Percentiles rank a stretch among this genome's conserved stretches.
Conservation (phyloP, 352 stramenopile species). For the Phytophthora quininea region DNA sequence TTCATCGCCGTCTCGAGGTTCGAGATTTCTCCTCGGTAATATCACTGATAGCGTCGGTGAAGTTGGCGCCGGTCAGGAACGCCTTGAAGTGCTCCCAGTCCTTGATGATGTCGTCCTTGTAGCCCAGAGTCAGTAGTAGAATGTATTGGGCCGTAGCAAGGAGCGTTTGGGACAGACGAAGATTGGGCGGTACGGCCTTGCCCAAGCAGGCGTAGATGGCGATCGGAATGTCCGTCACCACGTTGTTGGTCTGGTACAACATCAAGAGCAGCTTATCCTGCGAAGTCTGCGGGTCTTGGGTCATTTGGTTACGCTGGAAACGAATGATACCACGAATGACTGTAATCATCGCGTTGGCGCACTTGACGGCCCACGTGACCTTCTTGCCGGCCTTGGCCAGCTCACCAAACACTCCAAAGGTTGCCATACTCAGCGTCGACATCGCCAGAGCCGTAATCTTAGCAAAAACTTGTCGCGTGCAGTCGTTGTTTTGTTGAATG, state of each 20-base stretch:
- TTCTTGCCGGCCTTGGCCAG: slow-evolving; percentile 39
- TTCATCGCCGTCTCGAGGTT: slow-evolving; percentile 42
- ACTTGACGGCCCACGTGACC: slow-evolving; percentile 46
- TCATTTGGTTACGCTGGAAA: slow-evolving; percentile 36
- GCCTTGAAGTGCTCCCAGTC: slow-evolving; percentile 39
- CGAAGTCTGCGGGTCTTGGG: slow-evolving; percentile 47
- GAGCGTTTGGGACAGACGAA: slow-evolving; percentile 31
- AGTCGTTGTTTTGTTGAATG: slow-evolving; percentile 65
- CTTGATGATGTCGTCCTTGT: slow-evolving; percentile 36
- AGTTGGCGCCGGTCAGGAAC: slow-evolving; percentile 32
- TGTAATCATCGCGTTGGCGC: slow-evolving; percentile 45
- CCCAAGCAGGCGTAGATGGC: slow-evolving; percentile 57
- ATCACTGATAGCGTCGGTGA: slow-evolving; percentile 24
- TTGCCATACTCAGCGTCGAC: slow-evolving; percentile 37
- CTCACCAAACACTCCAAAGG: slow-evolving; percentile 45
- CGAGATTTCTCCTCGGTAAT: slow-evolving; percentile 38
- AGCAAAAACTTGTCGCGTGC: slow-evolving; percentile 34
- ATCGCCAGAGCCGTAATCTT: slow-evolving; percentile 44
- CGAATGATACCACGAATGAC: slow-evolving; percentile 23
- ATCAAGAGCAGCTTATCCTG: slow-evolving; percentile 57
- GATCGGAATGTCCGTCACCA: slow-evolving; percentile 54
- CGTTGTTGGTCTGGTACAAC: slow-evolving; percentile 63
- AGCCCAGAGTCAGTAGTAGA: slow-evolving; percentile 29
- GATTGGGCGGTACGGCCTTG: slow-evolving; percentile 16
- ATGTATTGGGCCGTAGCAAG: slow-evolving; percentile 36